Percentiles rank a stretch among this genome's conserved stretches.
Evolutionary conservation across 768 basidiomycete species (phyloP).

Genomic region (Lactarius deliciosus): DNA sequence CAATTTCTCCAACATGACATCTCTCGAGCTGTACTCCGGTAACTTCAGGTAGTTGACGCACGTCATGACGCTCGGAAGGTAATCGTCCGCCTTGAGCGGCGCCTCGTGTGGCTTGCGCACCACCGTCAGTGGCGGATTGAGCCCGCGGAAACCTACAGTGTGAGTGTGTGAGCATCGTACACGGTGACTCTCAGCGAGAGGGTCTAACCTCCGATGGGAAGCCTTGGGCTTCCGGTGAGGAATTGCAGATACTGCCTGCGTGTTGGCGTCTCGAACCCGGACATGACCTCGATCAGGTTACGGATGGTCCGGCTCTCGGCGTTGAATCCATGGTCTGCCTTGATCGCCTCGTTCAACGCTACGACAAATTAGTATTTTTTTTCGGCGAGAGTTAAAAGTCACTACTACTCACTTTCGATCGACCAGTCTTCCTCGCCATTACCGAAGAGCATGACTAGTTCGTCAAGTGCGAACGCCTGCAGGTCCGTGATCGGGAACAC

Average conservation of each 20-base stretch:
- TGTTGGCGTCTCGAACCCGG: constrained; percentile 66
- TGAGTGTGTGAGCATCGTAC: constrained; percentile 3
- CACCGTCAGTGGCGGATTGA: constrained; percentile 92
- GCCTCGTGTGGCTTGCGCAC: constrained; percentile 96
- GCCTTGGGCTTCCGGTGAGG: constrained; percentile 94
- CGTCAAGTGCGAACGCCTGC: constrained; percentile 89
- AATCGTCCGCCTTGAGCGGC: constrained; percentile 88
- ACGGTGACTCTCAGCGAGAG: constrained; percentile 2
- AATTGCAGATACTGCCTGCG: constrained; percentile 93
- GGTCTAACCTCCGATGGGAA: constrained; percentile 87
- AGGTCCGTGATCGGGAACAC: constrained; percentile 93
- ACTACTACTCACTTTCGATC: constrained; percentile 79
- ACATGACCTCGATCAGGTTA: constrained; percentile 83
- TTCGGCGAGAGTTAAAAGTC: constrained; percentile 3
- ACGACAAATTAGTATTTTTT: constrained; percentile 23
- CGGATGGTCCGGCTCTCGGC: constrained; percentile 90
- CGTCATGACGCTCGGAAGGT: constrained; percentile 97
- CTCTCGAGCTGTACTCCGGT: constrained; percentile 90
- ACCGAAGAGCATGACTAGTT: constrained; percentile 94
- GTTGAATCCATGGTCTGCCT: constrained; percentile 98
- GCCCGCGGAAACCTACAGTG: constrained; percentile 80
- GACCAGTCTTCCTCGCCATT: constrained; percentile 99
- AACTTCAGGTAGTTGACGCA: constrained; percentile 97
- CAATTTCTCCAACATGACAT: constrained; percentile 81
- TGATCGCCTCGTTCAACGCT: constrained; percentile 89